Evolutionary conservation across 805 yeast genomes (phyloP), one percentile per base, ranked within the genome.

Genomic region (Tetrapisispora taiwanensis): DNA sequence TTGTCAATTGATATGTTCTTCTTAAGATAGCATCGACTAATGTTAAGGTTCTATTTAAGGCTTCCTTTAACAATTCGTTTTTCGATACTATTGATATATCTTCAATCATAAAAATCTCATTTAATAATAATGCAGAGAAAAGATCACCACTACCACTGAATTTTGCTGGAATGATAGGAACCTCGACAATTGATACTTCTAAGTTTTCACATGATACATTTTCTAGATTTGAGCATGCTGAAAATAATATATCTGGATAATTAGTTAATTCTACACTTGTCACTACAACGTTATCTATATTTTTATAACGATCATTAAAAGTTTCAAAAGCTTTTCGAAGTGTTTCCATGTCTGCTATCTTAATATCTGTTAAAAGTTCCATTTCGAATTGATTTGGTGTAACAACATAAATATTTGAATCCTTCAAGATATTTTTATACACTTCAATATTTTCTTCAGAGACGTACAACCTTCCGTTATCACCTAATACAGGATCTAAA

Each of bases 401-500:
- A 1, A 75, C 72, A 31, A 81, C 52, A 35, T 69, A 68, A 1
- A 83, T 72, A 18, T 52, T 46, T 2, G 73, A 74, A 4, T 63
- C 56, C 12, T 46, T 43, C 30, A 82, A 57, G n/a, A 80, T 63
- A 12, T 67, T 48, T 51, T 68, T 66, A 55, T 81, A 81, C 1
- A 71, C 60, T 0, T 76, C 75, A 0, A 81, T 66, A 22, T 80
- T 71, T 12, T 66, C 72, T 43, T 71, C 73, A 46, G 72, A 72
- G 1, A 90, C 95, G 59, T 90, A 90, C 3, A 88, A 62, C 46
- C 69, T 72, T 1, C 95, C 96, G 53, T 86, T 81, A 58, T 90
- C 97, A 12, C 97, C 97, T 59, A 90, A 65, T 1, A 90, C 92
- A 1, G 97, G 97, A 60, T 90, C 97, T 41, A 90, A 59, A 4